These are phyloP conservation scores for Hypoxylon fragiforme DNA, from an alignment of 495 filamentous ascomycete genomes.

Conservation along the genomic window DNA sequence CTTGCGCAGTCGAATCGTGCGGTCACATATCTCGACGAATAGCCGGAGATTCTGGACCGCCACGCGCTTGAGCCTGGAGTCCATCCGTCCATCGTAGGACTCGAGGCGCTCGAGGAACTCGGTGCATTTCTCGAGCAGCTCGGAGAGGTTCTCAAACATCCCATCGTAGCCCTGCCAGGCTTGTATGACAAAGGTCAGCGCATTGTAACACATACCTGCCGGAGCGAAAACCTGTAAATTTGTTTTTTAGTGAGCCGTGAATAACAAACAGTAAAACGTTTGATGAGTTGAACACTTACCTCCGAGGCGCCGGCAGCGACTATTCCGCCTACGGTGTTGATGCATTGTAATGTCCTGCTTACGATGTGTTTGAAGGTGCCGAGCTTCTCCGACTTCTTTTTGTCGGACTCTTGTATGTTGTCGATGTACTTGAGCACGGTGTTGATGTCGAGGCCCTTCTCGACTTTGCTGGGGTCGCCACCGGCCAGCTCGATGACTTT, in stretches of 20 bases:
- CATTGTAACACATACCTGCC: constrained; percentile 46
- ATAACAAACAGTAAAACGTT: constrained; percentile 1
- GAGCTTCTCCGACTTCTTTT: constrained; percentile 36
- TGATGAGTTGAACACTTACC: constrained; percentile 23
- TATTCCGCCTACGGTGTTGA: constrained; percentile 42
- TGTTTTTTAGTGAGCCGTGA: constrained; percentile 10
- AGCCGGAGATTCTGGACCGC: constrained; percentile 46
- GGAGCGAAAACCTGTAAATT: constrained; percentile 43
- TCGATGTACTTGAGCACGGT: constrained; percentile 40
- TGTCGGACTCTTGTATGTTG: constrained; percentile 29
- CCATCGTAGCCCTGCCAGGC: constrained; percentile 49
- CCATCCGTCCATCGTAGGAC: constrained; percentile 44
- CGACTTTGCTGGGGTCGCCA: constrained; percentile 36
- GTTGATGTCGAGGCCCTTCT: constrained; percentile 37
- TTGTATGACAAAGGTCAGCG: constrained; percentile 43
- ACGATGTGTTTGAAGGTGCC: constrained; percentile 34
- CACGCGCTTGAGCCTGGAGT: constrained; percentile 41
- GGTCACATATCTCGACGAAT: constrained; percentile 48
- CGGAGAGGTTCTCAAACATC: constrained; percentile 43
- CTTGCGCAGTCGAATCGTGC: constrained; percentile 43
- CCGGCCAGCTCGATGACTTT: constrained; percentile 46
- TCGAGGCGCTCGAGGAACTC: constrained; percentile 44
- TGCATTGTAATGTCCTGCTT: constrained; percentile 42
- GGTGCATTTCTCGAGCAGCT: constrained; percentile 42
- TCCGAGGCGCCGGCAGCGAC: constrained; percentile 40